Evolutionary conservation across 495 filamentous ascomycete species (phyloP).

Genomic region (Daldinia bambusicola): DNA sequence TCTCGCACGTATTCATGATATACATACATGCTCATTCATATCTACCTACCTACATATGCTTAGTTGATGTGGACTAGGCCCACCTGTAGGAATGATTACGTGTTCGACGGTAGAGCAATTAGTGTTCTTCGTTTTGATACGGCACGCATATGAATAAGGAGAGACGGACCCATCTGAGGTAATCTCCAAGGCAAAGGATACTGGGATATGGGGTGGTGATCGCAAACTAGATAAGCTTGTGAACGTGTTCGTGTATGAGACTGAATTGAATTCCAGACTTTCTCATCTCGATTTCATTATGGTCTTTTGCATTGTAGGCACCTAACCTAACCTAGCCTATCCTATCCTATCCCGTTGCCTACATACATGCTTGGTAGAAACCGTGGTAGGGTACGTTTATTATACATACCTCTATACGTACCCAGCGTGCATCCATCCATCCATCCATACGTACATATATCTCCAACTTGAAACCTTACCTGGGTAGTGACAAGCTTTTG

Average conservation of each 20-base stretch:
- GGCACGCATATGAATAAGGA: constrained; percentile 6
- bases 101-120: constrained; percentile 12
- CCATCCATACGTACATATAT: constrained; percentile 3
- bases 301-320: constrained; percentile 1
- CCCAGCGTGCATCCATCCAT: background rate
- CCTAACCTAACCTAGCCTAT: too few relatives aligned
- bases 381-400: background rate
- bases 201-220: constrained; percentile 24
- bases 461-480: constrained; percentile 26
- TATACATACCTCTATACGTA: background rate
- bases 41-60: background rate
- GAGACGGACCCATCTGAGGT: constrained; percentile 19
- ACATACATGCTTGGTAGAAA: too few relatives aligned
- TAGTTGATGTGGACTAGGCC: constrained; percentile 15
- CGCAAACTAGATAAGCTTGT: constrained; percentile 36
- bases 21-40: too few relatives aligned
- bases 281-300: constrained; percentile 25
- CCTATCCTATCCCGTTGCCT: too few relatives aligned
- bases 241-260: constrained; percentile 9
- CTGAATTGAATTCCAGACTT: constrained; percentile 36
- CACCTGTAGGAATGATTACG: constrained; percentile 6
- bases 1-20: constrained; percentile 8
- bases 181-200: constrained; percentile 28
- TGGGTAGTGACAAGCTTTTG: constrained; percentile 37
- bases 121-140: constrained; percentile 12